Percentiles rank a stretch among this genome's conserved stretches.
Evolutionary conservation across 176 grass and related monocot species (phyloP).

Genomic region (Bromus sterilis): DNA sequence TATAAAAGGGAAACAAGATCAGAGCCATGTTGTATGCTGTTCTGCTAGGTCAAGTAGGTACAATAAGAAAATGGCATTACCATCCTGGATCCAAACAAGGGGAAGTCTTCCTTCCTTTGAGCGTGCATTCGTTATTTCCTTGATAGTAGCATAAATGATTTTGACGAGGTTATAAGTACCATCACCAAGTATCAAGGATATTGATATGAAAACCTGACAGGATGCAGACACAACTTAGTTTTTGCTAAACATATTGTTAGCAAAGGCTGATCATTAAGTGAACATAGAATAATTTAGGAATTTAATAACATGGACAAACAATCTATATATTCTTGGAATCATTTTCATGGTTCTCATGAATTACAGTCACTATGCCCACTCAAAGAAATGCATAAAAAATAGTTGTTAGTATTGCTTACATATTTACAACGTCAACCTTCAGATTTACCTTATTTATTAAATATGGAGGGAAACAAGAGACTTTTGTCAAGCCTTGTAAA

Average conservation of each 20-base stretch:
- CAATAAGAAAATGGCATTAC: background rate
- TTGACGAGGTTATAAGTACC: conserved; percentile 62
- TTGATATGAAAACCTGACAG: conserved; percentile 60
- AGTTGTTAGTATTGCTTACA: background rate
- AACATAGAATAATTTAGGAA: background rate
- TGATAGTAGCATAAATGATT: conserved; percentile 50
- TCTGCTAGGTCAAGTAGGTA: background rate
- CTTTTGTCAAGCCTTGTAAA: background rate
- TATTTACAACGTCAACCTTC: background rate
- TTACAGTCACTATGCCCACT: background rate
- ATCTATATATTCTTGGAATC: background rate
- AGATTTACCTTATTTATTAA: background rate
- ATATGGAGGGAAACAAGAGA: background rate
- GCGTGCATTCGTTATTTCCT: conserved; percentile 48
- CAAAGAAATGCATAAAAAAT: background rate
- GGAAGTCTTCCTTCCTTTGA: conserved; percentile 39
- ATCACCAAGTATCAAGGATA: conserved; percentile 69
- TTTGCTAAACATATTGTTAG: background rate
- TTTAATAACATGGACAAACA: background rate
- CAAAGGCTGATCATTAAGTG: background rate
- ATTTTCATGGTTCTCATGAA: background rate
- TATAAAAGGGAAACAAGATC: conserved; percentile 31
- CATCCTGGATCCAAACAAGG: conserved; percentile 9
- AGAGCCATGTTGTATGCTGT: background rate
- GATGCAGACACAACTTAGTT: background rate